These are phyloP conservation scores for Nakataea oryzae DNA, from an alignment of 2,329 filamentous ascomycete species.

Conservation along the genomic window DNA sequence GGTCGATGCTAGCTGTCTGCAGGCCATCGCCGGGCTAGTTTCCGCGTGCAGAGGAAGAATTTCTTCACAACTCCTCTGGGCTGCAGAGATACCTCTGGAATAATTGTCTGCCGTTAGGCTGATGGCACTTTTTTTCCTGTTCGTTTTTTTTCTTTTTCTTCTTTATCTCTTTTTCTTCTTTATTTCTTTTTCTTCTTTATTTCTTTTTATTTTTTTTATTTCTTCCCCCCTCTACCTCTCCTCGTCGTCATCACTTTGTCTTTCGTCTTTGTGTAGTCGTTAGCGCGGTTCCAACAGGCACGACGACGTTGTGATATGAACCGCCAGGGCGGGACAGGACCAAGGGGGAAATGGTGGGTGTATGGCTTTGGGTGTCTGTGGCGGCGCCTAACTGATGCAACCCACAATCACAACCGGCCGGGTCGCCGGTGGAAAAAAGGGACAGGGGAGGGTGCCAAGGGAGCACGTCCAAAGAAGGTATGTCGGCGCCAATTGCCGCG, in stretches of 20 bases:
- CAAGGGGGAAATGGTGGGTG: neutral
- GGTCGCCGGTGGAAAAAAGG: neutral
- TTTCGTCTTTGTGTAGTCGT: neutral
- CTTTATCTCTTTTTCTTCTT: neutral
- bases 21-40: too few species aligned
- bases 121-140: neutral
- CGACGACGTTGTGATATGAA: neutral
- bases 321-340: too few species aligned
- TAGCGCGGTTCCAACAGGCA: neutral
- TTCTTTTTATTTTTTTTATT: neutral
- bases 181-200: neutral
- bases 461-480: neutral
- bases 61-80: neutral
- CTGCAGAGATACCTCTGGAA: neutral
- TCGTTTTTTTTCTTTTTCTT: neutral
- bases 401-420: neutral
- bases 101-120: neutral
- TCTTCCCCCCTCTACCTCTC: neutral
- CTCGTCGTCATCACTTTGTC: too few species aligned
- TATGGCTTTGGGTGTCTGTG: neutral
- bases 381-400: neutral
- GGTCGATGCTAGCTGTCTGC: neutral
- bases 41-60: too few species aligned
- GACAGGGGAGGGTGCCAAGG: too few species aligned
- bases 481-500: neutral